Conservation (phyloP, 176 grass and related monocot species). For the Melocanna baccifera region DNA sequence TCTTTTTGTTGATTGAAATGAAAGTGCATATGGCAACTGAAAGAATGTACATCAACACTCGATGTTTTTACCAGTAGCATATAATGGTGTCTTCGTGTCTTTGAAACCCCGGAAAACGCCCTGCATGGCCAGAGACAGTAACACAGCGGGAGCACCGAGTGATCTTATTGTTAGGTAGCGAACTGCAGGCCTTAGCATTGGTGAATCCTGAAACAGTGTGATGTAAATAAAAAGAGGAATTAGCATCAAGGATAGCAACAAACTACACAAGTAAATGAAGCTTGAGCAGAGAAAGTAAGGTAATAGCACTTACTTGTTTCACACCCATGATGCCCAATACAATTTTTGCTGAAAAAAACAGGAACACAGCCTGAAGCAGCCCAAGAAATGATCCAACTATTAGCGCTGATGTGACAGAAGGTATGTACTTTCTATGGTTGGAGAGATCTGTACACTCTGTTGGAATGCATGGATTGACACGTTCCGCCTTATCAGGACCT, state of each 20-base stretch:
- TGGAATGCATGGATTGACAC: constrained; percentile 33
- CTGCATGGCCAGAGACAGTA: constrained; percentile 96
- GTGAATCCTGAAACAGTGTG: constrained; percentile 51
- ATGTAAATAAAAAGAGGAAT: background rate
- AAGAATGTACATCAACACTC: background rate
- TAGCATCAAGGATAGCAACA: constrained; percentile 2
- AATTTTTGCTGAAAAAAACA: constrained; percentile 64
- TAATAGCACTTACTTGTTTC: constrained; percentile 49
- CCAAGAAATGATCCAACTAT: constrained; percentile 83
- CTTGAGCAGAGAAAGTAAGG: constrained; percentile 7
- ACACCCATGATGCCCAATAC: constrained; percentile 83
- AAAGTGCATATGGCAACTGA: background rate
- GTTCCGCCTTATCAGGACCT: constrained; percentile 50
- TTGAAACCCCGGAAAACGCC: constrained; percentile 96
- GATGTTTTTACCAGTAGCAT: constrained; percentile 69
- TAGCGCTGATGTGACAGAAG: constrained; percentile 84
- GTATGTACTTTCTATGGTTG: constrained; percentile 70
- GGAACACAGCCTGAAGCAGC: constrained; percentile 78
- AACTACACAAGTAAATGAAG: background rate
- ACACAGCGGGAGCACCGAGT: constrained; percentile 87
- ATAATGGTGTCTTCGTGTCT: constrained; percentile 87
- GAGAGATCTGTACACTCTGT: constrained; percentile 33
- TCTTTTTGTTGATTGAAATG: background rate
- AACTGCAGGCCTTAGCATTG: constrained; percentile 77
- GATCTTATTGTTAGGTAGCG: constrained; percentile 84